phyloP scores from a whole-genome alignment of 768 basidiomycete species.

The Austroboletus eburneus region DNA sequence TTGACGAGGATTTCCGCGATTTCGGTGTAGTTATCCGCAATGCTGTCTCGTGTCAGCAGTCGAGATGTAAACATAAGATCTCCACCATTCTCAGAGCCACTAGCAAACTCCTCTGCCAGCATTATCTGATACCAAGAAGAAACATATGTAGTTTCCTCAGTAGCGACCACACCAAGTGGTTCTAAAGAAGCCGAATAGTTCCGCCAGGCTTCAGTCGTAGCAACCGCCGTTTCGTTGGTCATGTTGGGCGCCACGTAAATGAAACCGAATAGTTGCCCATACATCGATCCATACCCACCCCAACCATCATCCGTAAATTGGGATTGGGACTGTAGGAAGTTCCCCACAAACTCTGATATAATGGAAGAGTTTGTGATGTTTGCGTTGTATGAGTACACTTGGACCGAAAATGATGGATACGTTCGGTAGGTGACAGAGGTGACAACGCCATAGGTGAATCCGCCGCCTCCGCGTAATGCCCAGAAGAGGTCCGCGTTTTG shows the following conservation, averaged over 20 bases:
- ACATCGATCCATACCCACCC: slow-evolving; percentile 34
- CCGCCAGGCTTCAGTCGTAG: slow-evolving; percentile 34
- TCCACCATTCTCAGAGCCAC: neutral
- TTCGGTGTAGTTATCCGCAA: slow-evolving; percentile 5
- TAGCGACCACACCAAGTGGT: slow-evolving; percentile 3
- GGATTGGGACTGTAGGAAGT: slow-evolving; percentile 33
- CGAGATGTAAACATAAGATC: slow-evolving; percentile 5
- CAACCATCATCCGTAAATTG: slow-evolving; percentile 40
- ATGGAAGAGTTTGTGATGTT: slow-evolving; percentile 31
- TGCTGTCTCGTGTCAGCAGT: slow-evolving; percentile 9
- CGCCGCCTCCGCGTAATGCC: slow-evolving; percentile 52
- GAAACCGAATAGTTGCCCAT: slow-evolving; percentile 8
- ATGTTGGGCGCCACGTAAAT: slow-evolving; percentile 33
- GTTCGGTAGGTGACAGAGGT: slow-evolving; percentile 46
- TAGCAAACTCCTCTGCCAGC: neutral
- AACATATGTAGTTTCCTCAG: neutral
- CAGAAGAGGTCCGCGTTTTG: slow-evolving; percentile 49
- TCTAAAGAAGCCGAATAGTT: slow-evolving; percentile 16
- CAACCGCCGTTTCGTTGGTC: slow-evolving; percentile 32
- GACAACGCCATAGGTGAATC: slow-evolving; percentile 46
- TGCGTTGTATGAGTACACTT: slow-evolving; percentile 24
- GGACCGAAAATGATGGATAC: slow-evolving; percentile 35
- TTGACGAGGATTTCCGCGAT: slow-evolving; percentile 5
- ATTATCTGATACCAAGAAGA: slow-evolving; percentile 11
- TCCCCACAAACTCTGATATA: slow-evolving; percentile 30